phyloP scores from a whole-genome alignment of 1,284 basidiomycete genomes.

The Ustilago lituana region DNA sequence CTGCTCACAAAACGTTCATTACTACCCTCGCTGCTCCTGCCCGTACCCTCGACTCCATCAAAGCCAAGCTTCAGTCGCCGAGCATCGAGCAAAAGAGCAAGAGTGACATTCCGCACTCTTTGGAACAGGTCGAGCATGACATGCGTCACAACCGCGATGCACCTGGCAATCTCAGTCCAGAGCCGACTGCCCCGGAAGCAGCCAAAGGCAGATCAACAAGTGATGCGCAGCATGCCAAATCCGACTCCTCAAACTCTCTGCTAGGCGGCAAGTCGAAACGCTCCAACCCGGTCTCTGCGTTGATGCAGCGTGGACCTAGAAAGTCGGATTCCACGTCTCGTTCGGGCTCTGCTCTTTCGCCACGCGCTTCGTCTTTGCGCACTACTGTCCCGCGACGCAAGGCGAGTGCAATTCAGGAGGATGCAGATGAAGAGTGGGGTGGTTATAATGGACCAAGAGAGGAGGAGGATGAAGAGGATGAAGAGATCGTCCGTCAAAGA shows the following conservation, averaged over 20 bases:
- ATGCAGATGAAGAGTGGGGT: neutral
- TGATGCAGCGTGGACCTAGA: conserved; percentile 13
- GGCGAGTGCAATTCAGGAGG: conserved; percentile 6
- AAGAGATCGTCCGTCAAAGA: conserved; percentile 20
- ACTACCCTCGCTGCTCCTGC: conserved; percentile 25
- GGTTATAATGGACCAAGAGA: neutral
- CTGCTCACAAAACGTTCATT: conserved; percentile 15
- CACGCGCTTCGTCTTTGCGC: neutral
- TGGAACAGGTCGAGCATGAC: conserved; percentile 21
- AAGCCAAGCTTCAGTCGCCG: conserved; percentile 23
- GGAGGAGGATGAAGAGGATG: conserved; percentile 32
- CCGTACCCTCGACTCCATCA: conserved; percentile 33
- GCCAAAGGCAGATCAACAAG: neutral
- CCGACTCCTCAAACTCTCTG: conserved; percentile 16
- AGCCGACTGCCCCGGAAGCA: neutral
- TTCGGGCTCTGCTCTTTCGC: neutral
- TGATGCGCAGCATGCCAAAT: neutral
- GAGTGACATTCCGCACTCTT: conserved; percentile 24
- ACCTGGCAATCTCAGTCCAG: conserved; percentile 13
- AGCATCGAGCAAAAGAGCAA: conserved; percentile 38
- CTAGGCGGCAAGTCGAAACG: conserved; percentile 5
- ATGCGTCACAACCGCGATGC: conserved; percentile 22
- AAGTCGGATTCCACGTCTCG: conserved; percentile 1
- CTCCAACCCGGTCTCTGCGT: neutral
- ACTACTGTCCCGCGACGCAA: conserved; percentile 1